Evolutionary conservation across 176 grass and related monocot species (phyloP).

Genomic region (Pontederia crassipes): DNA sequence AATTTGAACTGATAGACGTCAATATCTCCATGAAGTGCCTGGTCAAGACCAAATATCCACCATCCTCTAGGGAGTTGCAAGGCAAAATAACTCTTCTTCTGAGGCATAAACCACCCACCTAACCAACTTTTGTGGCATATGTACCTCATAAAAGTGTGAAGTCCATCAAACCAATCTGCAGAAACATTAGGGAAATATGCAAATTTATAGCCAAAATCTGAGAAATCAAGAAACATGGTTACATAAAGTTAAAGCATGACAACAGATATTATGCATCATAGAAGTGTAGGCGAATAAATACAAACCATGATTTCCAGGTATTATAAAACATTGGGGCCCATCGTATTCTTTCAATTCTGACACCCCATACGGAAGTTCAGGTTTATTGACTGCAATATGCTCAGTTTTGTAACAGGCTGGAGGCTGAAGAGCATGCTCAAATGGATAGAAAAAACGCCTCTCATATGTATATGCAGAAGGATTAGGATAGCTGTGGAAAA

Average conservation of each 20-base stretch:
- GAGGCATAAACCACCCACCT: slow-evolving; percentile 95
- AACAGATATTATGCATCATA: too few relatives aligned
- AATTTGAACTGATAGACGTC: slow-evolving; percentile 98
- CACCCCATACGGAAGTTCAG: slow-evolving; percentile 84
- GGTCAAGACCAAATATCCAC: slow-evolving; percentile 98
- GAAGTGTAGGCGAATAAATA: slow-evolving; percentile 5
- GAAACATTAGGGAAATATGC: slow-evolving; percentile 3
- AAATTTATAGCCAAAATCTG: background rate
- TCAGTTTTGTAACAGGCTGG: slow-evolving; percentile 72
- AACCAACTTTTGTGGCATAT: slow-evolving; percentile 96
- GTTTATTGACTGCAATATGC: slow-evolving; percentile 90
- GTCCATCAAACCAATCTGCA: slow-evolving; percentile 98
- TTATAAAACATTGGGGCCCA: slow-evolving; percentile 90
- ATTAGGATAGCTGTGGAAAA: slow-evolving; percentile 73
- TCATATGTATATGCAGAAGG: slow-evolving; percentile 93
- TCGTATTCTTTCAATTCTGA: slow-evolving; percentile 54
- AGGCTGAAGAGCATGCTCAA: slow-evolving; percentile 92
- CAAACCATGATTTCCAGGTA: slow-evolving; percentile 95
- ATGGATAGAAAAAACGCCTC: slow-evolving; percentile 77
- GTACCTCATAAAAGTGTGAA: slow-evolving; percentile 95
- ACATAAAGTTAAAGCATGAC: too few relatives aligned
- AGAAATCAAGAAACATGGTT: slow-evolving; percentile 11
- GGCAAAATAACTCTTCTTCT: slow-evolving; percentile 98
- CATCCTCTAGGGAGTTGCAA: slow-evolving; percentile 91
- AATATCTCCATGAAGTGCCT: slow-evolving; percentile 95